These are phyloP conservation scores for Rhodosporidiobolus sp. DNA, from an alignment of 768 basidiomycete genomes.

Conservation along the genomic window DNA sequence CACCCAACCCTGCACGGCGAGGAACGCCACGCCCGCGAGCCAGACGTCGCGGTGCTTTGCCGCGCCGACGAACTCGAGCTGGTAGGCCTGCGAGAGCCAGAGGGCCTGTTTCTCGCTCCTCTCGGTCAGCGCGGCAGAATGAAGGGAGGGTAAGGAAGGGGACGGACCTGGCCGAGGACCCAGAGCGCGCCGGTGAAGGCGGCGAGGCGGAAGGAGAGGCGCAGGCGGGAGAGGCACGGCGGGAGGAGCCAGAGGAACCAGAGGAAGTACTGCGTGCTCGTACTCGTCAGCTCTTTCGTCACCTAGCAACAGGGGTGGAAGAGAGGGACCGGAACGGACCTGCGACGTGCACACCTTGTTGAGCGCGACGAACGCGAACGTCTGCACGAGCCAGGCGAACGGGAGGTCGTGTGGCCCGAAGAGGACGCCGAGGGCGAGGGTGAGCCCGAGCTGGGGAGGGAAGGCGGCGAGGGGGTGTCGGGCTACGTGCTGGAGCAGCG, in stretches of 20 bases:
- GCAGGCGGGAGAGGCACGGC: constrained; percentile 67
- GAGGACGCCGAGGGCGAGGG: constrained; percentile 68
- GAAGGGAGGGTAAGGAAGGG: no score
- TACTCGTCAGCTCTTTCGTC: not conserved
- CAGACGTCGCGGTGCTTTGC: constrained; percentile 73
- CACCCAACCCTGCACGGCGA: constrained; percentile 76
- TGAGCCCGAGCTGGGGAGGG: constrained; percentile 51
- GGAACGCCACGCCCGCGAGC: constrained; percentile 70
- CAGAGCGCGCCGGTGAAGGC: constrained; percentile 42
- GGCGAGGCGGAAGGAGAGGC: constrained; percentile 10
- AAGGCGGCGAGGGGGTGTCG: constrained; percentile 40
- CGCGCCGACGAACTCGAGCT: constrained; percentile 78
- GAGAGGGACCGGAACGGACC: constrained; percentile 47
- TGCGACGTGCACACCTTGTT: constrained; percentile 99
- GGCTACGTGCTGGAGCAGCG: constrained; percentile 1
- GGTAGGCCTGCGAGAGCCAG: constrained; percentile 89
- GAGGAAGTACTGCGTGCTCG: constrained; percentile 82
- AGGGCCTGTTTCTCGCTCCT: constrained; percentile 57
- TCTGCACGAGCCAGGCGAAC: constrained; percentile 89
- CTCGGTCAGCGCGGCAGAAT: not conserved
- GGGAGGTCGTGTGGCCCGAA: constrained; percentile 66
- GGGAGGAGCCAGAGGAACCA: constrained; percentile 93
- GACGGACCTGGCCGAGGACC: not conserved
- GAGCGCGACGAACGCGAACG: constrained; percentile 84
- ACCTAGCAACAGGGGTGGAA: not conserved